phyloP scores from a whole-genome alignment of 1,284 basidiomycete genomes.

The Microbotryum scabiosae region DNA sequence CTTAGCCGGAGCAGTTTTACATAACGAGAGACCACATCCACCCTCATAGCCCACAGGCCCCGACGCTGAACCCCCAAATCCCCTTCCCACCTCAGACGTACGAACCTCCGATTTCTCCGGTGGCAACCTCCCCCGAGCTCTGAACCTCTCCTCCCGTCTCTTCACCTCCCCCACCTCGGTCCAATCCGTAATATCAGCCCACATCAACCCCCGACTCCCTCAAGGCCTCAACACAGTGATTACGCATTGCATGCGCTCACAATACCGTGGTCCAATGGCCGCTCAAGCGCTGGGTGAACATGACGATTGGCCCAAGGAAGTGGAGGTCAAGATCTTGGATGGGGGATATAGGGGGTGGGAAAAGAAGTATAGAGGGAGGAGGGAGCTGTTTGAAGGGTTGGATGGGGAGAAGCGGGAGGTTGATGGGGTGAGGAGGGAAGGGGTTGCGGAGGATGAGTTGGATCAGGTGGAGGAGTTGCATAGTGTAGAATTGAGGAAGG shows the following conservation, averaged over 20 bases:
- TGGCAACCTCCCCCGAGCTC: slow-evolving; percentile 13
- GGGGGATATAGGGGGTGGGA: slow-evolving; percentile 18
- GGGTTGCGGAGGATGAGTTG: slow-evolving; percentile 2
- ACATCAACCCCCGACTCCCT: slow-evolving; percentile 4
- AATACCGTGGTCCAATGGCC: slow-evolving; percentile 22
- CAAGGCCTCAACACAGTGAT: background rate
- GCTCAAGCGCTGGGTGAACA: slow-evolving; percentile 1
- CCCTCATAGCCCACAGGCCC: background rate
- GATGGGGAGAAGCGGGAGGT: background rate
- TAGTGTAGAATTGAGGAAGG: too few species aligned
- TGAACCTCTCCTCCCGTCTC: slow-evolving; percentile 4
- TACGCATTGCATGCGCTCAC: slow-evolving; percentile 21
- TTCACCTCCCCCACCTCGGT: background rate
- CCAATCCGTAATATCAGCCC: background rate
- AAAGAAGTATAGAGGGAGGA: slow-evolving; percentile 2
- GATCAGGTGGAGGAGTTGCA: slow-evolving; percentile 2
- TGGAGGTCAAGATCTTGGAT: slow-evolving; percentile 11
- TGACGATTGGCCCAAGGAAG: background rate
- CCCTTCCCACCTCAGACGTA: slow-evolving; percentile 7
- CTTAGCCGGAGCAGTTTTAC: too few species aligned
- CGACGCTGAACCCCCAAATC: background rate
- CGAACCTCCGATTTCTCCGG: slow-evolving; percentile 14
- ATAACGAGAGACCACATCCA: too few species aligned
- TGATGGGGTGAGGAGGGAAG: background rate
- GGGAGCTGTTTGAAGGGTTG: slow-evolving; percentile 12